phyloP scores from a whole-genome alignment of 495 filamentous ascomycete species.

The Annulohypoxylon bovei region DNA sequence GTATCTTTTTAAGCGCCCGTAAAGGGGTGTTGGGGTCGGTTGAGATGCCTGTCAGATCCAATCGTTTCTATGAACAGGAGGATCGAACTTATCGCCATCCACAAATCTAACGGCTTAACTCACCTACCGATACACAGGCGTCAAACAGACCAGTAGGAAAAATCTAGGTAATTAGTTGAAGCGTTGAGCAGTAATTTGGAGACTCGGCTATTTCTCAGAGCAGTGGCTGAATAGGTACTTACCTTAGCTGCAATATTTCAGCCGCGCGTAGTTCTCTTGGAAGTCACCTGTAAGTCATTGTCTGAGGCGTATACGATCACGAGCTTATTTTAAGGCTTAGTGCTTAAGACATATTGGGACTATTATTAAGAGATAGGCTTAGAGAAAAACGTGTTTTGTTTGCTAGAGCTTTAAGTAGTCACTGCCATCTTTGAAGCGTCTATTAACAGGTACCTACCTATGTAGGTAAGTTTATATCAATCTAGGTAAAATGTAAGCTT shows the following conservation, averaged over 20 bases:
- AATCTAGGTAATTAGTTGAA: background rate
- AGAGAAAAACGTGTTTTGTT: background rate
- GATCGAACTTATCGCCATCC: conserved; percentile 19
- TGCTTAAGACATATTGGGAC: conserved; percentile 4
- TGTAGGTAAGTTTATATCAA: background rate
- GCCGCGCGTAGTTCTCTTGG: conserved; percentile 5
- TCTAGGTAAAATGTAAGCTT: conserved; percentile 12
- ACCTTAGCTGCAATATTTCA: conserved; percentile 23
- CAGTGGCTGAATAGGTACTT: conserved; percentile 3
- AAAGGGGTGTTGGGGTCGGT: background rate
- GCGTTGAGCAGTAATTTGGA: conserved; percentile 2
- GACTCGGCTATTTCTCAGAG: conserved; percentile 23
- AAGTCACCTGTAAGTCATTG: background rate
- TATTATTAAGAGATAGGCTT: background rate
- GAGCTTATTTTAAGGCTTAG: conserved; percentile 9
- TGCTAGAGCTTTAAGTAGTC: background rate
- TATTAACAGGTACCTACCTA: background rate
- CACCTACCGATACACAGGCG: conserved; percentile 15
- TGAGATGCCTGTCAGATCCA: conserved; percentile 15
- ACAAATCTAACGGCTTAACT: conserved; percentile 11
- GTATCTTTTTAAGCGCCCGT: conserved; percentile 35
- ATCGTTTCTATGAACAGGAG: conserved; percentile 25
- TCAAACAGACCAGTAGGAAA: conserved; percentile 32
- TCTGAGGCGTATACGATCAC: conserved; percentile 5
- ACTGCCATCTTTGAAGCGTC: background rate